Base-by-base conservation (phyloP, 495 filamentous ascomycete genomes). In the Parathielavia hyrcaniae region DNA sequence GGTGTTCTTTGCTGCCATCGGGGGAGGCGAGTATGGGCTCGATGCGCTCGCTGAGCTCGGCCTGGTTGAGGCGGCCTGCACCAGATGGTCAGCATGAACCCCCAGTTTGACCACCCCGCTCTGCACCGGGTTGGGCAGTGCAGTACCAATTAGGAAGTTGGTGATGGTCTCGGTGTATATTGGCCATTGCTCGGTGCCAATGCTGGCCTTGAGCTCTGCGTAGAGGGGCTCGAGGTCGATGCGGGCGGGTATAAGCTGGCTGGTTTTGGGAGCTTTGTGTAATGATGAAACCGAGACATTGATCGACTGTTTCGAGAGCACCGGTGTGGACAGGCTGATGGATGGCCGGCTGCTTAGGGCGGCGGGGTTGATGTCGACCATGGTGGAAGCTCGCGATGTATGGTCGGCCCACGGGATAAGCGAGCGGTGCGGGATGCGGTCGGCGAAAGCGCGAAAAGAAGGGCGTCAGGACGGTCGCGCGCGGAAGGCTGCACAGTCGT, bases 151-250 rank as follows among this genome's bases (percentile, higher is more conserved):
- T 35, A 96, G 69, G 70, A 96, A 97, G 17, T 84, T 77, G 53
- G 84, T 83, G 20, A 88, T 82, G 30, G 90, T 71, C 61, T 92
- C 87, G 72, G 95, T 96, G 71, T 98, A 98, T 58, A 80, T 80
- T 44, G 79, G 76, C 93, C 93, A 98, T 70, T 89, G 80, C 68
- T 96, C 91, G 46, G 84, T 79, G 34, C 76, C 74, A 69, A 97
- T 85, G 41, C 80, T 83, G 43, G 79, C 74, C 69, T 96, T 97
- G 46, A 98, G 79, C 59, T 86, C 83, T 38, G 88, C 86, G 68
- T 97, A 97, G 61, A 91, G 78, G 30, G 90, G 88, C 68, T 97
- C 91, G 23, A 96, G 76, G 67, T 98, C 91, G 58, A 97, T 87
- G 64, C 93, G 87, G 44, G 84, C 78, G 4, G 84, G 80, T 48